Base-by-base conservation (phyloP, 2,329 filamentous ascomycete genomes). In the Alternaria atra region DNA sequence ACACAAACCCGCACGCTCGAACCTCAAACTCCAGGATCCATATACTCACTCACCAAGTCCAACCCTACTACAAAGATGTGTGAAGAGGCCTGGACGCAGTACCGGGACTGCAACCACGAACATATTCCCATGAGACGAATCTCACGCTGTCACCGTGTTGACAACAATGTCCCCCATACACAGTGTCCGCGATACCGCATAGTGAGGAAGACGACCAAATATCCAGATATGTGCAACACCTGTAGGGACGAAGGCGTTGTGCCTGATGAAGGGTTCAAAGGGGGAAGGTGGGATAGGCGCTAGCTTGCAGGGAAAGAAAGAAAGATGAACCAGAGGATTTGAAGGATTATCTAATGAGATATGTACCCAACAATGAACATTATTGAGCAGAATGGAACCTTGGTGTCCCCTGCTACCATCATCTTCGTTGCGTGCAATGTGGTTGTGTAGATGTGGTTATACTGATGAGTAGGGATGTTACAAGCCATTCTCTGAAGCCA, bases 101-200 rank as follows among this genome's bases (percentile, higher is more conserved):
- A 59, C 32, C 39, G 25, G 15, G 27, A 59, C 29, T 55, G 56
- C 29, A 55, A 55, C 29, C 51, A 59, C 43, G 56, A 59, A 20
- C 17, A 55, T 12, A 13, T 12, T 4, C 42, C 43, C 2, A 59
- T 58, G 48, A 9, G 34, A 15, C 51, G 43, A 20, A 35, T 6
- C 3, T 32, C 17, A 17, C 43, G 43, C 20, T 59, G 56, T 43
- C 51, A 13, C 2, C 42, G 29, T 17, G 25, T 47, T 27, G 55
- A 58, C n/a, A 17, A 35, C 15, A 42, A 17, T 23, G 42, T 39
- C 5, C 12, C 30, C 5, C 23, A 25, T 6, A 37, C 23, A 23
- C 10, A 5, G 5, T 58, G 48, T 23, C 5, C 39, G 9, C 3
- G 9, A 5, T 58, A 46, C 17, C 3, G 12, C 5, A 23, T 25